phyloP scores from a whole-genome alignment of 192 early-diverging fungal species.

The Mortierella claussenii region DNA sequence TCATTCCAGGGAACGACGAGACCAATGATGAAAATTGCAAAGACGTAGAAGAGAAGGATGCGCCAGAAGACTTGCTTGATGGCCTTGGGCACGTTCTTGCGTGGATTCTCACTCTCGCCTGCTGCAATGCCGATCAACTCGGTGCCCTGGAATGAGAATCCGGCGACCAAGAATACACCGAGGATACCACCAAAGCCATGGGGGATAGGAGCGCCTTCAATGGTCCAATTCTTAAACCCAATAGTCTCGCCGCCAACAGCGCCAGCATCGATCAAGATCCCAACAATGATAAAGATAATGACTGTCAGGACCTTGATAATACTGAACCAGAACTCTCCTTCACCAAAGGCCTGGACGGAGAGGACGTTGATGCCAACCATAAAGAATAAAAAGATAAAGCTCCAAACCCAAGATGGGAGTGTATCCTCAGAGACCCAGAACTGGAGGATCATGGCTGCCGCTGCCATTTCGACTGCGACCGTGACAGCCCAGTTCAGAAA shows the following conservation, averaged over 20 bases:
- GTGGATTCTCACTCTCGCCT: constrained; percentile 82
- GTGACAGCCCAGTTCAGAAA: constrained; percentile 79
- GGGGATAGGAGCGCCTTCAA: constrained; percentile 66
- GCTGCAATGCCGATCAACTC: constrained; percentile 93
- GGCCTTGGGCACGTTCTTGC: constrained; percentile 78
- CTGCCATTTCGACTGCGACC: constrained; percentile 80
- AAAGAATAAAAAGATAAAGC: constrained; percentile 63
- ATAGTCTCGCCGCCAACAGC: constrained; percentile 67
- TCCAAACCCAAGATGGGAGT: constrained; percentile 52
- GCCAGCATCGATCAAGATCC: constrained; percentile 76
- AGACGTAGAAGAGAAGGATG: constrained; percentile 76
- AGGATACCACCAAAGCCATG: constrained; percentile 72
- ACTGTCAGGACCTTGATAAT: constrained; percentile 86
- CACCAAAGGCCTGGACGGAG: constrained; percentile 84
- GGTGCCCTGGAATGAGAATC: constrained; percentile 89
- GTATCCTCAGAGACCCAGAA: constrained; percentile 60
- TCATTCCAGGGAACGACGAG: constrained; percentile 72
- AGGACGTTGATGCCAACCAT: constrained; percentile 80
- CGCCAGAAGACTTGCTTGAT: constrained; percentile 79
- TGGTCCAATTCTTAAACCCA: constrained; percentile 71
- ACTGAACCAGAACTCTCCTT: constrained; percentile 89
- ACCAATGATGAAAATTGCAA: constrained; percentile 75
- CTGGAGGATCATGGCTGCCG: constrained; percentile 82
- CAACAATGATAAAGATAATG: constrained; percentile 84
- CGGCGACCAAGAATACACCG: constrained; percentile 77